phyloP scores from a whole-genome alignment of 306 rosid species.

The Casuarina cunninghamiana region DNA sequence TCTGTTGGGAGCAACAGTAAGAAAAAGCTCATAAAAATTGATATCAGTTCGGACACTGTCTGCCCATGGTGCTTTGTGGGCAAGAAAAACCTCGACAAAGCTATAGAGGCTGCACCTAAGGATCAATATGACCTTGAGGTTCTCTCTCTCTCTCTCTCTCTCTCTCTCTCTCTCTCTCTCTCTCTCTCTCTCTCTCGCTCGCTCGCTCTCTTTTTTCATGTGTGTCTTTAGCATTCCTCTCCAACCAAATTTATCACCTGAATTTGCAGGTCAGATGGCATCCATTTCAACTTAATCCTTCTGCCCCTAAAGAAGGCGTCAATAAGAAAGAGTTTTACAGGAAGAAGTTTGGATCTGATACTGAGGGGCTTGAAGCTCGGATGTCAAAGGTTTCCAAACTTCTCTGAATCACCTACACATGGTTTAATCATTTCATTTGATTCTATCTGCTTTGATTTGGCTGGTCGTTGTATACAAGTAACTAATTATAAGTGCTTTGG shows the following conservation, averaged over 20 bases:
- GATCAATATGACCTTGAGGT: constrained; percentile 79
- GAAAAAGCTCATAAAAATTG: constrained; percentile 65
- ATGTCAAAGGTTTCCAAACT: constrained; percentile 63
- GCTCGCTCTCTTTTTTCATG: too few species aligned
- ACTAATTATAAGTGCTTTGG: constrained; percentile 15
- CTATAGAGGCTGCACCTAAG: constrained; percentile 59
- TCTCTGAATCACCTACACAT: not conserved
- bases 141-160: constrained; percentile 8
- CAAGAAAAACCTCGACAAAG: constrained; percentile 76
- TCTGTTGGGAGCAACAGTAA: constrained; percentile 32
- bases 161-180: constrained; percentile 14
- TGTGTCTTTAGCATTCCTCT: not conserved
- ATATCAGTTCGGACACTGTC: constrained; percentile 72
- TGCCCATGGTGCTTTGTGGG: constrained; percentile 98
- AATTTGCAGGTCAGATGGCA: constrained; percentile 75
- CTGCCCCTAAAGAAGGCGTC: constrained; percentile 82
- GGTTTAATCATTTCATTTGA: constrained; percentile 9
- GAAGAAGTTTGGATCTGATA: constrained; percentile 62
- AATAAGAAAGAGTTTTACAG: constrained; percentile 60
- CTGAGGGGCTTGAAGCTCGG: constrained; percentile 60
- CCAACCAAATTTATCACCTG: constrained; percentile 11
- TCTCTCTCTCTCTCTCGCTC: constrained; percentile 8
- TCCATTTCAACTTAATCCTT: constrained; percentile 75
- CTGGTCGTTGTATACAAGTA: not conserved
- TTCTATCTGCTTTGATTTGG: constrained; percentile 17